Conservation (phyloP, 2,329 filamentous ascomycete species). For the Cordyceps militaris region DNA sequence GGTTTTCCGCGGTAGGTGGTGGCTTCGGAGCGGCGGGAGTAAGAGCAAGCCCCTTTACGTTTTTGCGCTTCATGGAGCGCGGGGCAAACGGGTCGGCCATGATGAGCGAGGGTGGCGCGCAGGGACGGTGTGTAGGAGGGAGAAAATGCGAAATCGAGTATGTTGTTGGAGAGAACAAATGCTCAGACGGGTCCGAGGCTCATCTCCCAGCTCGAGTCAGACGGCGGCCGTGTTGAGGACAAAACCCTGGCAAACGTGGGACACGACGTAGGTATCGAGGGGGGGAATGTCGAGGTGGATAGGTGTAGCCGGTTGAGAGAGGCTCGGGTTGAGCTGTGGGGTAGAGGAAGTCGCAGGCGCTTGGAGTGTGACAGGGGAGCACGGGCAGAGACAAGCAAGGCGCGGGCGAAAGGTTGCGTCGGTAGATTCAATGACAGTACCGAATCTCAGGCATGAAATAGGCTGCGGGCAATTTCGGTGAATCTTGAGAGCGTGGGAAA, state of each 20-base stretch:
- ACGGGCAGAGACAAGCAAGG: background rate
- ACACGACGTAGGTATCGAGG: constrained; percentile 9
- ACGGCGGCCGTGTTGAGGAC: constrained; percentile 5
- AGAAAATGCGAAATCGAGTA: constrained; percentile 1
- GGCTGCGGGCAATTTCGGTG: background rate
- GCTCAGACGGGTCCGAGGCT: constrained; percentile 1
- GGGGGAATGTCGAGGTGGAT: constrained; percentile 6
- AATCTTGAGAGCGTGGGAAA: background rate
- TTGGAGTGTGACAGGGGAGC: background rate
- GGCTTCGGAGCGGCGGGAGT: constrained; percentile 69
- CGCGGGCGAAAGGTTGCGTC: background rate
- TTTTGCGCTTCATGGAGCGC: constrained; percentile 96
- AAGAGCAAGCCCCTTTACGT: constrained; percentile 90
- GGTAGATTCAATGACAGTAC: background rate
- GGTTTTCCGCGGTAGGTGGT: constrained; percentile 65
- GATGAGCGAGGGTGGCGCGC: constrained; percentile 20
- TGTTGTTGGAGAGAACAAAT: background rate
- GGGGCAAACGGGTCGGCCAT: constrained; percentile 59
- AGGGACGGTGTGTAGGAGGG: background rate
- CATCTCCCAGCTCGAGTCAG: constrained; percentile 8
- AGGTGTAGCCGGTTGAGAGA: constrained; percentile 3
- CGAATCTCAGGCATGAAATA: background rate
- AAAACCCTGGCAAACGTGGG: constrained; percentile 1
- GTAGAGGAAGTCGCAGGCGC: constrained; percentile 9
- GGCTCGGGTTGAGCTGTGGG: constrained; percentile 10